Percentiles rank a stretch among this genome's conserved stretches.
These are phyloP conservation scores for Escallonia rubra DNA, from an alignment of 129 eudicot genomes.

Conservation along the genomic window DNA sequence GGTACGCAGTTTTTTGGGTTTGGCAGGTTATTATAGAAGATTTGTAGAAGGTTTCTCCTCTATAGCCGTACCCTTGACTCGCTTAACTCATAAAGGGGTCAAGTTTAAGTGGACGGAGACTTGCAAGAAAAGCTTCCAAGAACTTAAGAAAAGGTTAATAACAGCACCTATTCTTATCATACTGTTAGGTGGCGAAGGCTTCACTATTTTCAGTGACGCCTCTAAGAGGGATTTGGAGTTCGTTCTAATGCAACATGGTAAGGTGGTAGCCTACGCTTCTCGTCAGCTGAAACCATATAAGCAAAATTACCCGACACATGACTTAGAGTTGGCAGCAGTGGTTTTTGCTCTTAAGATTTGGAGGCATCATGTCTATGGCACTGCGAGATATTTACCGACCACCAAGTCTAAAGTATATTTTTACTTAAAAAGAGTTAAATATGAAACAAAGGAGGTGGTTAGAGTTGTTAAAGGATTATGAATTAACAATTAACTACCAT, in stretches of 20 bases:
- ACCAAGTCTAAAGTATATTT: slow-evolving; percentile 10
- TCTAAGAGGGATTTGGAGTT: slow-evolving; percentile 1
- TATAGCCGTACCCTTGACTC: neutral
- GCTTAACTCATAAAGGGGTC: neutral
- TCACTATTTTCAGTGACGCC: slow-evolving; percentile 2
- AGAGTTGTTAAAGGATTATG: neutral
- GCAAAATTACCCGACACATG: slow-evolving; percentile 1
- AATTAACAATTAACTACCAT: neutral
- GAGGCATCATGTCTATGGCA: slow-evolving; percentile 1
- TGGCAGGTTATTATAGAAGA: neutral
- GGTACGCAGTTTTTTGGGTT: neutral
- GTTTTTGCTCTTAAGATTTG: slow-evolving; percentile 5
- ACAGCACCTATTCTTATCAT: neutral
- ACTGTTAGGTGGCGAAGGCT: neutral
- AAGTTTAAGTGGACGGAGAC: neutral
- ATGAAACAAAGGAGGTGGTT: neutral
- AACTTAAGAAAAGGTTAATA: neutral
- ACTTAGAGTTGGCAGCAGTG: slow-evolving; percentile 3
- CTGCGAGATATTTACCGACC: neutral
- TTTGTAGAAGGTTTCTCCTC: neutral
- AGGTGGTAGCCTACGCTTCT: slow-evolving; percentile 1
- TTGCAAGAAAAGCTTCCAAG: neutral
- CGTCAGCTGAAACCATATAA: neutral
- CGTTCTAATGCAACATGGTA: neutral
- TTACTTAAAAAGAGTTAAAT: neutral